Evolutionary conservation across 306 rosid species (phyloP).

Genomic region (Urtica urens): DNA sequence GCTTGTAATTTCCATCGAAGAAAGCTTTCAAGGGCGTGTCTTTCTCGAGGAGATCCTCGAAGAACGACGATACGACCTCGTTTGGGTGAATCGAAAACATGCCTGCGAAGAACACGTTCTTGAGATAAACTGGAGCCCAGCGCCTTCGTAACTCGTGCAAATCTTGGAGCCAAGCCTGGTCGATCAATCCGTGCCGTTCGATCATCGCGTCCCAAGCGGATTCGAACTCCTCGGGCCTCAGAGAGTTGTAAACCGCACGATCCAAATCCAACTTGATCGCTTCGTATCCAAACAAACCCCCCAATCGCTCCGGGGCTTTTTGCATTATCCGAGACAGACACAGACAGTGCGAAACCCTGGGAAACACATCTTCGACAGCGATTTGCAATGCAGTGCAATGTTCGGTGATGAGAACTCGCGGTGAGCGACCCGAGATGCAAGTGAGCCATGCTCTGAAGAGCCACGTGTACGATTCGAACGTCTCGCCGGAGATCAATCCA

Average conservation of each 20-base stretch:
- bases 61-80: slow-evolving; percentile 33
- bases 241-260: slow-evolving; percentile 42
- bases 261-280: slow-evolving; percentile 30
- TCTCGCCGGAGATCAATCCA: slow-evolving; percentile 48
- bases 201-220: slow-evolving; percentile 59
- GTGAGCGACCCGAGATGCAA: slow-evolving; percentile 56
- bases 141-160: slow-evolving; percentile 46
- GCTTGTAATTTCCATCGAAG: slow-evolving; percentile 42
- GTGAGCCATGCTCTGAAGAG: slow-evolving; percentile 68
- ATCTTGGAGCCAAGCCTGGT: slow-evolving; percentile 54
- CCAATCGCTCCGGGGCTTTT: slow-evolving; percentile 40
- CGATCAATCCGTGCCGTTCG: slow-evolving; percentile 34
- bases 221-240: slow-evolving; percentile 49
- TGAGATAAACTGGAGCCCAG: slow-evolving; percentile 58
- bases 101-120: slow-evolving; percentile 48
- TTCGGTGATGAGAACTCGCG: slow-evolving; percentile 45
- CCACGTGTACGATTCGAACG: slow-evolving; percentile 62
- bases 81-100: slow-evolving; percentile 34
- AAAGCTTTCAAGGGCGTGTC: slow-evolving; percentile 40
- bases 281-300: slow-evolving; percentile 31
- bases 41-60: slow-evolving; percentile 28
- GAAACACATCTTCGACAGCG: slow-evolving; percentile 56
- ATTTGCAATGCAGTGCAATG: slow-evolving; percentile 35
- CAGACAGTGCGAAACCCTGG: slow-evolving; percentile 57
- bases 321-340: slow-evolving; percentile 38